Evolutionary conservation across 176 grass and related monocot genomes (phyloP), one percentile per base, ranked within the genome.

Genomic region (Melocanna baccifera): DNA sequence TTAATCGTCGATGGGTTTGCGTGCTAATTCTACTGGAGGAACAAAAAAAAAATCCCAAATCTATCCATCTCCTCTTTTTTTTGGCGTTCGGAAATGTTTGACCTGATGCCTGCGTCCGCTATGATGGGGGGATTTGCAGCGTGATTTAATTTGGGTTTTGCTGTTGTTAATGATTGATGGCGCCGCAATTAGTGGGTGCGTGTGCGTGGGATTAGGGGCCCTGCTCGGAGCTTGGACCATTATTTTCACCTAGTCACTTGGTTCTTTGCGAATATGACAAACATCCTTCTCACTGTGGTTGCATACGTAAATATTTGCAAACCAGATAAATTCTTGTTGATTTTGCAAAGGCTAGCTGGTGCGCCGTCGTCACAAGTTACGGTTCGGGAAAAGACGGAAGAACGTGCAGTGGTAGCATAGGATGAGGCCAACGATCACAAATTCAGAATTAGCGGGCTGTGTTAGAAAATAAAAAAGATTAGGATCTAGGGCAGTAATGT

Each of bases 151-250:
- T n/a, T 26, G 85, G 59, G 18, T 67, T 13, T 61, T 5, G 37
- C 2, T 59, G 67, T 41, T 65, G 69, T 59, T 75, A 81, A 86
- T 81, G 85, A 86, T 81, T 75, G 85, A 48, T 81, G 78, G 70
- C 36, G 78, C 85, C 85, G 85, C 48, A 67, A 87, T 87, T 59
- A 87, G 78, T 59, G 78, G 78, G 62, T 37, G 67, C 85, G 77
- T 75, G 69, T 37, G 77, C 69, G 19, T 56, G 58, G 57, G 42
- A 18, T 40, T 41, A 51, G 34, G 32, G 26, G 13, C 26, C 11
- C 69, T 52, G 82, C 9, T 75, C 0, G 22, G 26, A 1, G 25
- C 6, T 62, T 32, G 30, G 72, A 59, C 55, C 32, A 28, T 12
- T 40, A 8, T 40, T 40, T 28, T 55, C 26, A 59, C 23, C 9